Evolutionary conservation across 2,329 filamentous ascomycete species (phyloP).

Genomic region (Xylariaceae sp.): DNA sequence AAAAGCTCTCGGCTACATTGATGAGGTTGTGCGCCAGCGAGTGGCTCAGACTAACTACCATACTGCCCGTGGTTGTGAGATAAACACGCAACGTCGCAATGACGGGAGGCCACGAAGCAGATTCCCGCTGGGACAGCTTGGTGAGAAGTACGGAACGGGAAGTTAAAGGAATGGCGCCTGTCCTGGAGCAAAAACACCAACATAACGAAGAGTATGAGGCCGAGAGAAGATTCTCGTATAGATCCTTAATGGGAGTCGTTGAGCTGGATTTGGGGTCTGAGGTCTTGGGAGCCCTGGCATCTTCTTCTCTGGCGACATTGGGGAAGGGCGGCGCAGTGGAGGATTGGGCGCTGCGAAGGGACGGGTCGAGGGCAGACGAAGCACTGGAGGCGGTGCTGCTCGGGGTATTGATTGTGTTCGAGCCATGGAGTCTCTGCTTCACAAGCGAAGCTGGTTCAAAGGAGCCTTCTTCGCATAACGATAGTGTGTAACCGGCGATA

Average conservation of each 20-base stretch:
- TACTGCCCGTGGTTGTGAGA: conserved; percentile 52
- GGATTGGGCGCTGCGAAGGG: conserved; percentile 31
- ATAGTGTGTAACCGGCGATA: conserved; percentile 41
- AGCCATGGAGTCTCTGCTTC: conserved; percentile 39
- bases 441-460: conserved; percentile 49
- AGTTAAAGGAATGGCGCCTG: conserved; percentile 50
- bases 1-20: conserved; percentile 42
- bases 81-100: conserved; percentile 52
- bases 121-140: conserved; percentile 31
- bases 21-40: conserved; percentile 45
- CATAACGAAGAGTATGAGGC: conserved; percentile 50
- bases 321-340: conserved; percentile 26
- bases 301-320: conserved; percentile 23
- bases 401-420: conserved; percentile 42
- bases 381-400: conserved; percentile 43
- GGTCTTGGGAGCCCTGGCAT: conserved; percentile 27
- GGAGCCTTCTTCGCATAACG: conserved; percentile 44
- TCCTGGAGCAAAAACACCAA: conserved; percentile 45
- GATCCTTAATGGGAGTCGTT: conserved; percentile 38
- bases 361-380: conserved; percentile 37
- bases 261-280: conserved; percentile 33
- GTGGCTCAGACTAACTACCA: conserved; percentile 48
- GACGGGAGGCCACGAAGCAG: conserved; percentile 30
- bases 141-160: conserved; percentile 48
- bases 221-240: conserved; percentile 52